Percentiles rank a stretch among this genome's conserved stretches.
phyloP scores from a whole-genome alignment of 2,329 filamentous ascomycete genomes.

The Paracoccidioides brasiliensis region DNA sequence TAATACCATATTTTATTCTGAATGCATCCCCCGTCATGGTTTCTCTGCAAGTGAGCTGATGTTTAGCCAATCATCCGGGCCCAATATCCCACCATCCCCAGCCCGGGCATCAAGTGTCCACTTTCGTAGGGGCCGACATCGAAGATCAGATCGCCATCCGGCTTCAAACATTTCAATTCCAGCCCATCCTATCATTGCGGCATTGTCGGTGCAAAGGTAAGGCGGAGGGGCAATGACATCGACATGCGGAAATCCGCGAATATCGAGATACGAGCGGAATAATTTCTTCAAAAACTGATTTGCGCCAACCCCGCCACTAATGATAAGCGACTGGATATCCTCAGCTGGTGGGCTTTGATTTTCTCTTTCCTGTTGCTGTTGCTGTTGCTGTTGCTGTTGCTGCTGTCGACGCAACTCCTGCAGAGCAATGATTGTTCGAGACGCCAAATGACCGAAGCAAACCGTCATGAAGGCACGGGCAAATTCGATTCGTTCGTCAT shows the following conservation, averaged over 20 bases:
- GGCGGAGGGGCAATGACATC: constrained; percentile 61
- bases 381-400: background rate
- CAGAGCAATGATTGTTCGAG: constrained; percentile 60
- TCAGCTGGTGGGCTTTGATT: background rate
- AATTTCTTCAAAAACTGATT: constrained; percentile 68
- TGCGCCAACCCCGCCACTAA: constrained; percentile 82
- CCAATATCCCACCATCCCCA: constrained; percentile 55
- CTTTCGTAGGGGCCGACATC: constrained; percentile 47
- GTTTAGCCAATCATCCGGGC: constrained; percentile 40
- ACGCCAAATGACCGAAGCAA: constrained; percentile 76
- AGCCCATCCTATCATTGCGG: constrained; percentile 93
- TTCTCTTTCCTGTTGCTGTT: background rate
- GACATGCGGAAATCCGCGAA: constrained; percentile 51
- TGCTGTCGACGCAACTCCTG: constrained; percentile 21
- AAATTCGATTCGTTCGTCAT: constrained; percentile 53
- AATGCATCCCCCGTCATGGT: background rate
- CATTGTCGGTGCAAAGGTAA: constrained; percentile 80
- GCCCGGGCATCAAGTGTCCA: constrained; percentile 59
- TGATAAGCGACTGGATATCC: constrained; percentile 51
- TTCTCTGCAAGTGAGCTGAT: constrained; percentile 10
- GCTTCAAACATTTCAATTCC: constrained; percentile 82
- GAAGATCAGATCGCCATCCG: constrained; percentile 54
- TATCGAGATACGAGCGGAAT: constrained; percentile 46
- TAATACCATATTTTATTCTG: background rate
- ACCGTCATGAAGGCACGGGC: constrained; percentile 64